Base-by-base conservation (phyloP, 345 rosid genomes). In the Gossypium arboreum region DNA sequence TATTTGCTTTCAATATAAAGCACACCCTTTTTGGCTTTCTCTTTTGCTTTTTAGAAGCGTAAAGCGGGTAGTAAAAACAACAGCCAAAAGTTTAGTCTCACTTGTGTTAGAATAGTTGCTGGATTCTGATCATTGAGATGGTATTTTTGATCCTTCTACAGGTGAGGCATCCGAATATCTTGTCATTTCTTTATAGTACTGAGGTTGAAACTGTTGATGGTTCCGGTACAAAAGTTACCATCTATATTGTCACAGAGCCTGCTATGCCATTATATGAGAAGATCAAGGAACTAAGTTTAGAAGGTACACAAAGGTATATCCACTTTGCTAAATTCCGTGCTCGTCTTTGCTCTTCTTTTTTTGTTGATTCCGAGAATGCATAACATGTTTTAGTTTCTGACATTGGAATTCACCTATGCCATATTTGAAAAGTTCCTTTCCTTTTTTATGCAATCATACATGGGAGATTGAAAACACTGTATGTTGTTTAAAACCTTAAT, bases 101-200 rank as follows among this genome's bases (percentile, higher is more conserved):
- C 20, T 16, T 16, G 18, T 16, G 57, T 54, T 7, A 17, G 9
- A 54, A 3, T 52, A 52, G 18, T 52, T 52, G 57, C 20, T 52
- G 57, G 56, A 52, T 52, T 52, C 56, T 52, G 56, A 20, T 7
- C 57, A 54, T 54, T 54, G 57, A 54, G 58, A 54, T 54, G 58
- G n/a, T 54, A 54, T 54, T 54, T 74, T 63, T 68, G 17, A 8
- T 68, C 6, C 44, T 76, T 80, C 75, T 80, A 34, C 87, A 95
- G 99, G 99, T 91, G 73, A 89, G 99, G 81, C 99, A 95, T 87
- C 99, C 99, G 55, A 95, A 91, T 81, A 89, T 95, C 77, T 81
- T 95, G 45, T 89, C 98, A 45, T 95, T 95, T 82, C 94, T 95
- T 50, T 90, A 93, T 78, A 95, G 99, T 80, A 87, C 98, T 1